Evolutionary conservation across 2,329 filamentous ascomycete species (phyloP), one percentile per base, ranked within the genome.

Genomic region (Hypoxylon sp.): DNA sequence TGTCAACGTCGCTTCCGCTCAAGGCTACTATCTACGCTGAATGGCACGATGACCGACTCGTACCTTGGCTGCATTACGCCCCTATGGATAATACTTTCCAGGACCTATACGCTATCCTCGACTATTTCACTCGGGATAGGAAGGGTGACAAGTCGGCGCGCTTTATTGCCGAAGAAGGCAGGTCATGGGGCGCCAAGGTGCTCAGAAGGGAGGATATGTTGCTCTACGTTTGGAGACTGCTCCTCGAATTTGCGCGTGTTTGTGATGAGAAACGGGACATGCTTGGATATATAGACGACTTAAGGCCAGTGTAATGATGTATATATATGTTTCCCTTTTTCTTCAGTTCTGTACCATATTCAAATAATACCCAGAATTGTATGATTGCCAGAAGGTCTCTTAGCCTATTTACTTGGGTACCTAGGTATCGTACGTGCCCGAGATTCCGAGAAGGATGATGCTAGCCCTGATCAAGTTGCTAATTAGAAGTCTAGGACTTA

Each of bases 21-120:
- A 91, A 91, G 76, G 83, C 85, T 2, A 90, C 89, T 1, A 82
- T 90, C 22, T 91, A 89, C 73, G 80, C 84, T 31, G 89, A 91
- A 74, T 91, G 89, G 89, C 89, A 91, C 72, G 88, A 90, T 72
- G 82, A 83, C 6, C 81, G 89, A 3, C 78, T 91, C 0, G 79
- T 89, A 11, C 84, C 88, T 0, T 91, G 89, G 89, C 81, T 83
- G 60, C 89, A 91, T 75, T 91, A 89, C 72, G 84, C 88, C 0
- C 89, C 89, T 3, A 82, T 91, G 77, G 86, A 90, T 72, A 88
- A 87, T 70, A 82, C 83, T 0, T 89, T 86, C 67, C 79, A 85
- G 60, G 89, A 90, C 42, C 71, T 90, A 6, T 90, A 88, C 63
- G 85, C 82, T 14, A 81, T 89, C 14, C 76, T 89, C 75, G 84